A percentile compares a stretch with the other conserved stretches of the same genome.
Conservation (phyloP, 1,284 basidiomycete genomes). For the Meira nashicola region DNA sequence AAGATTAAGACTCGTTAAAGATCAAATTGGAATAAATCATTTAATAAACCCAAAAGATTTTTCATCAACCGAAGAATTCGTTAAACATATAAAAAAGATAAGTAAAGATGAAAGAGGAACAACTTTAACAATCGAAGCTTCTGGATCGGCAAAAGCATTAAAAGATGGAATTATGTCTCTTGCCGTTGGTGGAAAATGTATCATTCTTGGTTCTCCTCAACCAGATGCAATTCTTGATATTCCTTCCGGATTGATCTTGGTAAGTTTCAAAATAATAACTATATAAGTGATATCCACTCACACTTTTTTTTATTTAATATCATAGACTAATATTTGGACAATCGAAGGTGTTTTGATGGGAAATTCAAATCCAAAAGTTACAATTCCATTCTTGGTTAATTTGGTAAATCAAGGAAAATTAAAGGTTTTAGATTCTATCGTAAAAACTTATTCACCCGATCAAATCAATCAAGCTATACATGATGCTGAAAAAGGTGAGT, state of each 20-base stretch:
- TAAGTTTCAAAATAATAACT: neutral
- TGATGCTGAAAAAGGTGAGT: conserved; percentile 21
- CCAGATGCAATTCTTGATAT: neutral
- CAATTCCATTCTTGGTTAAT: conserved; percentile 19
- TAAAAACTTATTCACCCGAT: conserved; percentile 19
- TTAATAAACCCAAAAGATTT: neutral
- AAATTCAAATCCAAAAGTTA: conserved; percentile 20
- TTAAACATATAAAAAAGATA: neutral
- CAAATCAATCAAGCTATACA: conserved; percentile 20
- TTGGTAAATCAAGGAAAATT: conserved; percentile 21
- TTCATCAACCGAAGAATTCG: neutral
- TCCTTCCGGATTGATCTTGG: neutral
- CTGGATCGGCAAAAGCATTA: neutral
- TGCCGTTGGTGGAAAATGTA: neutral
- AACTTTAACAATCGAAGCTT: neutral
- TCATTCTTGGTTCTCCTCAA: neutral
- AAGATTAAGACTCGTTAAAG: neutral
- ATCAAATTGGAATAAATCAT: neutral
- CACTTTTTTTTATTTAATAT: neutral
- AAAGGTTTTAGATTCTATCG: conserved; percentile 17
- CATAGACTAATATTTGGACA: neutral
- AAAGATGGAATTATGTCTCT: neutral
- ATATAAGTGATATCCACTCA: neutral
- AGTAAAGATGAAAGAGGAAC: neutral
- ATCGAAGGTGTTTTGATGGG: conserved; percentile 4